phyloP scores from a whole-genome alignment of 352 stramenopile genomes.

The Globisporangium recalcitrans region DNA sequence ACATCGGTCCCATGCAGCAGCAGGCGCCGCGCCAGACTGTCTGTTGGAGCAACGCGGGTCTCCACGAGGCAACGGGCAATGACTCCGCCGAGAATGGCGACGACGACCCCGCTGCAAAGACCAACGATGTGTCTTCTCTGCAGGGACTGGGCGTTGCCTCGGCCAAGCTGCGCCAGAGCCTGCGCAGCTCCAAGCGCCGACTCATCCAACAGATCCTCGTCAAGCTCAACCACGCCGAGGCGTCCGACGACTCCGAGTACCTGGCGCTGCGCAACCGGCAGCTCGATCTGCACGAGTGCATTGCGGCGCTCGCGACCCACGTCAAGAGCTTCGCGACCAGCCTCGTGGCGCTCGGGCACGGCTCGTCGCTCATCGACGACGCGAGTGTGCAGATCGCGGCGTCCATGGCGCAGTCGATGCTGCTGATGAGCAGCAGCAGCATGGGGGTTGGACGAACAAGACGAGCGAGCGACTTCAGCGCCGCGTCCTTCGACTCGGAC shows the following conservation, averaged over 20 bases:
- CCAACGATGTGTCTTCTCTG: background rate
- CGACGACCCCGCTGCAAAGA: background rate
- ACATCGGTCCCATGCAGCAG: constrained; percentile 5
- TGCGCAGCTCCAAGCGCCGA: constrained; percentile 37
- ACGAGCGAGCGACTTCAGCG: background rate
- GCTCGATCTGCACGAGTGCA: constrained; percentile 24
- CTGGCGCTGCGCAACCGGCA: constrained; percentile 26
- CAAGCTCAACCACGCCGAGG: constrained; percentile 35
- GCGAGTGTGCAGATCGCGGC: constrained; percentile 21
- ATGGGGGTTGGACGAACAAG: background rate
- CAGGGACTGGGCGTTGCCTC: background rate
- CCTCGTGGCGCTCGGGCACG: constrained; percentile 31
- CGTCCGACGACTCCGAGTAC: constrained; percentile 38
- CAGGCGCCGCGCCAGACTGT: constrained; percentile 4
- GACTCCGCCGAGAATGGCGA: too few species aligned
- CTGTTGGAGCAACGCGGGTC: constrained; percentile 15
- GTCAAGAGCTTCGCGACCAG: constrained; percentile 42
- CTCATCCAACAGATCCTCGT: constrained; percentile 43
- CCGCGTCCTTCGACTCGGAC: constrained; percentile 17
- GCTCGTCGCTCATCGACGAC: constrained; percentile 26
- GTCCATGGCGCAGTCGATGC: constrained; percentile 5
- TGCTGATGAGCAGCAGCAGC: background rate
- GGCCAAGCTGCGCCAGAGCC: constrained; percentile 23
- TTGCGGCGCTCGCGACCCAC: constrained; percentile 24
- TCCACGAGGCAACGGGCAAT: background rate